A percentile compares a stretch with the other conserved stretches of the same genome.
phyloP scores from a whole-genome alignment of 2,329 filamentous ascomycete genomes.

The Colletotrichum cordylinicola region DNA sequence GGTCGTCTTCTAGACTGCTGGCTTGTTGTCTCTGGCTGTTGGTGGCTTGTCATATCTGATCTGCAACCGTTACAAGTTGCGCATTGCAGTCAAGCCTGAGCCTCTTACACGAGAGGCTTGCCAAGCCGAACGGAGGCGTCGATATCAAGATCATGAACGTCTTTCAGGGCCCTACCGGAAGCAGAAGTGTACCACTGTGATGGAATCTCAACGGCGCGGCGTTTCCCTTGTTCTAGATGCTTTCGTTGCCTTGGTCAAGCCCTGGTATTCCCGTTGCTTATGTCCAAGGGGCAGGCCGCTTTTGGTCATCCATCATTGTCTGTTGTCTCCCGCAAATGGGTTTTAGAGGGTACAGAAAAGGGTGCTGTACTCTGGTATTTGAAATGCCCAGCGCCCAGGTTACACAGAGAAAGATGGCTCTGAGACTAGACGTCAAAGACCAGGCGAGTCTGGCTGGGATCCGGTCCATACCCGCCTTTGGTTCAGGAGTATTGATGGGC shows the following conservation, averaged over 20 bases:
- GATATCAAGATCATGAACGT: not conserved
- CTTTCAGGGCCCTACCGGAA: not conserved
- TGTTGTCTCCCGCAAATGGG: not conserved
- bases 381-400: not conserved
- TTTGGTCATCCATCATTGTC: not conserved
- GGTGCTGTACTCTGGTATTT: not conserved
- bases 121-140: not conserved
- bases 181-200: not conserved
- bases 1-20: not conserved
- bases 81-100: not conserved
- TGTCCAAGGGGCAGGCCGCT: not conserved
- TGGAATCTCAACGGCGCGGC: not conserved
- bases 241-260: not conserved
- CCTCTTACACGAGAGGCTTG: not conserved
- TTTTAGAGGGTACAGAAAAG: not conserved
- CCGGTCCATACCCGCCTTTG: not conserved
- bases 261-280: not conserved
- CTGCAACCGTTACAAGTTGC: not conserved
- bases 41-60: not conserved
- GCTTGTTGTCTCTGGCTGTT: not conserved
- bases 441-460: not conserved
- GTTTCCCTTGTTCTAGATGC: not conserved
- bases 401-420: not conserved
- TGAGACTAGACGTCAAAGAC: not conserved
- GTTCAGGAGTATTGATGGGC: not conserved